Evolutionary conservation across 1,284 basidiomycete genomes (phyloP).

Genomic region (Vanrija sp.): DNA sequence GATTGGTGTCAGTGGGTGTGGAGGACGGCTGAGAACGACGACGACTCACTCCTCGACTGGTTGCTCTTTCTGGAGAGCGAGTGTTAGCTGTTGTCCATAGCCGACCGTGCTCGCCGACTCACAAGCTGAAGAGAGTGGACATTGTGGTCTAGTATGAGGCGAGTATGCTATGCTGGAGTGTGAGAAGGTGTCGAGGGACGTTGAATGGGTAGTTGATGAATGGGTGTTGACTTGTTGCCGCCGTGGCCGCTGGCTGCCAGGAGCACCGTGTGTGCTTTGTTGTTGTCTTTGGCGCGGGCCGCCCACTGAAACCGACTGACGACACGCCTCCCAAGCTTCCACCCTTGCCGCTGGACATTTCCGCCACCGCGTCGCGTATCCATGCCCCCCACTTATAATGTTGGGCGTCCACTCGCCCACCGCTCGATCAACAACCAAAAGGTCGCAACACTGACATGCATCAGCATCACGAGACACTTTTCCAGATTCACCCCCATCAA

Average conservation of each 20-base stretch:
- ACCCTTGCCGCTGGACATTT: no score
- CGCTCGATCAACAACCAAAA: neutral
- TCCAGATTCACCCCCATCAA: neutral
- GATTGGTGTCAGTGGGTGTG: neutral
- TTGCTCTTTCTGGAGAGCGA: conserved; percentile 30
- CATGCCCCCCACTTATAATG: neutral
- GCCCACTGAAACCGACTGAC: no score
- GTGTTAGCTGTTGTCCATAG: conserved; percentile 15
- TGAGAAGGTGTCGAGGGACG: neutral
- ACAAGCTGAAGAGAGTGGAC: conserved; percentile 44
- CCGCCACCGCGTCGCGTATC: no score
- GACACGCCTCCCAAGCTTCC: no score
- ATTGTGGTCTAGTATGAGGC: conserved; percentile 11
- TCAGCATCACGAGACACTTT: neutral
- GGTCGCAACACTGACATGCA: no score
- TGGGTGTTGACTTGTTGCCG: neutral
- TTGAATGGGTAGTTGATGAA: neutral
- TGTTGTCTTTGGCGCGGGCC: neutral
- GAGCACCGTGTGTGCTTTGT: neutral
- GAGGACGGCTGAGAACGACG: neutral
- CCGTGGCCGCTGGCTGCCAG: neutral
- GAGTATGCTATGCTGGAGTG: neutral
- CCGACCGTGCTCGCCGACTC: conserved; percentile 5
- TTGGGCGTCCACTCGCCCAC: neutral
- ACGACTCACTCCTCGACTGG: conserved; percentile 39